These are phyloP conservation scores for Lathyrus oleraceus DNA, from an alignment of 306 rosid genomes.

Conservation along the genomic window DNA sequence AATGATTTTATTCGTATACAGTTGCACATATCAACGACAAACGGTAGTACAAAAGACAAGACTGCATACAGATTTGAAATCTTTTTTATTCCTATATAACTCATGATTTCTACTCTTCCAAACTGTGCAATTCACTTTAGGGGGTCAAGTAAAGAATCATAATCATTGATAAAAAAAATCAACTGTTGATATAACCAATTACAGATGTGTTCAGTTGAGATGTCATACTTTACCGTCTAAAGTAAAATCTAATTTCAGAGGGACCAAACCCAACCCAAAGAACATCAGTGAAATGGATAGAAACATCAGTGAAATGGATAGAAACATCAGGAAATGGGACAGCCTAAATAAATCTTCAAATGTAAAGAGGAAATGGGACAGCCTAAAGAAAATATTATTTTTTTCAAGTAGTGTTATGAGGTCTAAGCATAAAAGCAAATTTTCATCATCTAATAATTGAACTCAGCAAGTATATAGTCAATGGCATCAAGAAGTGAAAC, in stretches of 20 bases:
- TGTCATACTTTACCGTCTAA: not conserved
- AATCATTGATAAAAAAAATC: not conserved
- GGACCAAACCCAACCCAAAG: conserved; percentile 8
- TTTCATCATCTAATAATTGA: not conserved
- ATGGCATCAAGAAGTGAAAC: conserved; percentile 24
- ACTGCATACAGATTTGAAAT: not conserved
- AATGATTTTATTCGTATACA: not conserved
- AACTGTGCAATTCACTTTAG: not conserved
- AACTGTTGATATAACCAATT: not conserved
- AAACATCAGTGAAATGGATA: not conserved
- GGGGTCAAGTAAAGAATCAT: not conserved
- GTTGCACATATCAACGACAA: conserved; percentile 20
- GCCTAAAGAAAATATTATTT: not conserved
- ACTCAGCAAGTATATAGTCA: not conserved
- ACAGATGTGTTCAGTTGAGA: not conserved
- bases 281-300: not conserved
- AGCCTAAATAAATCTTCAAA: not conserved
- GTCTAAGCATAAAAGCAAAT: conserved; percentile 20
- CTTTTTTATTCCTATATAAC: conserved; percentile 2
- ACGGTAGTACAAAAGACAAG: not conserved
- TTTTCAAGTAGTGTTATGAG: not conserved
- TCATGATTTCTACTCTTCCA: not conserved
- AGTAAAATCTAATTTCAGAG: not conserved
- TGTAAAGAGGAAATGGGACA: not conserved
- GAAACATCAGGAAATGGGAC: conserved; percentile 11